Evolutionary conservation across 1,284 basidiomycete species (phyloP), one percentile per base, ranked within the genome.

Genomic region (Hemileia vastatrix): DNA sequence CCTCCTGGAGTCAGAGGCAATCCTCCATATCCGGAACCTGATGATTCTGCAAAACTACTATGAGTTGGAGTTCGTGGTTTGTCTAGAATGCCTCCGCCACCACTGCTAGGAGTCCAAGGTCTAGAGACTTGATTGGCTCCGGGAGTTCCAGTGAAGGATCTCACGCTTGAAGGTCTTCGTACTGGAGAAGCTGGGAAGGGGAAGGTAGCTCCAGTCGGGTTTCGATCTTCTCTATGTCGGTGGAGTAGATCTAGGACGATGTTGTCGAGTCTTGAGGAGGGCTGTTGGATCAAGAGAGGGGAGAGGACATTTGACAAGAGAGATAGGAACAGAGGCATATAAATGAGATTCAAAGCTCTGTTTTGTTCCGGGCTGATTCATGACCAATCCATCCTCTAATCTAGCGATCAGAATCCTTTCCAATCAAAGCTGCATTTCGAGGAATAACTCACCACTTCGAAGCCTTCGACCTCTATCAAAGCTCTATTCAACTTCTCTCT

Each of bases 201-300:
- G 59, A 71, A 71, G 9, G 65, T 43, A n/a, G 64, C 52, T 47
- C 71, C 71, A 5, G 65, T 67, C 2, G 71, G 71, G 9, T 64
- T 54, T 2, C 64, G 27, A 43, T 72, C 71, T 40, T 72, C 71
- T 15, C 68, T 65, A 64, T 71, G 70, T 27, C 71, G 64, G 51
- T 71, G 70, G 63, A 72, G 66, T 56, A 72, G 65, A 40, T 71
- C 66, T 36, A 72, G 67, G 6, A 72, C 70, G 9, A 72, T 61
- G 23, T 54, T 64, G 66, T 72, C 71, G 36, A 72, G 63, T 9
- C 70, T 68, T 4, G 66, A 65, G 0, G 70, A 63, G 11, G 67
- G 54, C 27, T 70, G 57, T 24, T n/a, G 19, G 24, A 21, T 4
- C 6, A 32, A 33, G 27, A n/a, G 58, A n/a, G 24, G 33, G 24